Percentiles rank a stretch among this genome's conserved stretches.
Evolutionary conservation across 306 rosid species (phyloP).

Genomic region (Pueraria montana): DNA sequence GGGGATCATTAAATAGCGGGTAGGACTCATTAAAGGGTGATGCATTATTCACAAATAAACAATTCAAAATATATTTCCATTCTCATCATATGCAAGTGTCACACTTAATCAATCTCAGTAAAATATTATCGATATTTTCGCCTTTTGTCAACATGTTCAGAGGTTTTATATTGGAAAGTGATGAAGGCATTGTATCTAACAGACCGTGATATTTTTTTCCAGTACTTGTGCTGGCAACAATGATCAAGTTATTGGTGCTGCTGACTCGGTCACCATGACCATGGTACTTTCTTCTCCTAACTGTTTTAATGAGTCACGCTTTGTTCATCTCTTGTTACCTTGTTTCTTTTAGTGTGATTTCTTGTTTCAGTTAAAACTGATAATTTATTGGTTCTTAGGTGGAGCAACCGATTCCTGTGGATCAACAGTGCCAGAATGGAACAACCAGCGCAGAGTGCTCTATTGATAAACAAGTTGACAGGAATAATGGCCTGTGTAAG

Average conservation of each 20-base stretch:
- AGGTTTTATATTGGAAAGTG: neutral
- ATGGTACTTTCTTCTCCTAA: slow-evolving; percentile 18
- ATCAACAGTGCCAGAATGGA: slow-evolving; percentile 39
- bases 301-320: slow-evolving; percentile 13
- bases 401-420: slow-evolving; percentile 39
- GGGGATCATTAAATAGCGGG: too few relatives aligned
- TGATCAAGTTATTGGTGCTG: neutral
- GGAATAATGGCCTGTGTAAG: slow-evolving; percentile 26
- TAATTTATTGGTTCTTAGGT: slow-evolving; percentile 47
- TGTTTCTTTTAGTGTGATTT: neutral
- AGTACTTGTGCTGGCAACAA: slow-evolving; percentile 50
- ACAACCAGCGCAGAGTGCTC: slow-evolving; percentile 46
- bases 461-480: slow-evolving; percentile 11
- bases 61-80: too few relatives aligned
- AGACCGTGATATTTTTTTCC: slow-evolving; percentile 43
- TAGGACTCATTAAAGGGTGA: too few relatives aligned
- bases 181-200: slow-evolving; percentile 7
- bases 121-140: too few relatives aligned
- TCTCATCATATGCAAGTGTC: too few relatives aligned
- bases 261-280: slow-evolving; percentile 44
- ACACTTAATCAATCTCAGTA: too few relatives aligned
- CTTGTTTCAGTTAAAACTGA: slow-evolving; percentile 19
- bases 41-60: too few relatives aligned
- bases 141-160: too few relatives aligned
- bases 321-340: neutral